phyloP scores from a whole-genome alignment of 2,329 filamentous ascomycete genomes.

The Neofusicoccum sp. region DNA sequence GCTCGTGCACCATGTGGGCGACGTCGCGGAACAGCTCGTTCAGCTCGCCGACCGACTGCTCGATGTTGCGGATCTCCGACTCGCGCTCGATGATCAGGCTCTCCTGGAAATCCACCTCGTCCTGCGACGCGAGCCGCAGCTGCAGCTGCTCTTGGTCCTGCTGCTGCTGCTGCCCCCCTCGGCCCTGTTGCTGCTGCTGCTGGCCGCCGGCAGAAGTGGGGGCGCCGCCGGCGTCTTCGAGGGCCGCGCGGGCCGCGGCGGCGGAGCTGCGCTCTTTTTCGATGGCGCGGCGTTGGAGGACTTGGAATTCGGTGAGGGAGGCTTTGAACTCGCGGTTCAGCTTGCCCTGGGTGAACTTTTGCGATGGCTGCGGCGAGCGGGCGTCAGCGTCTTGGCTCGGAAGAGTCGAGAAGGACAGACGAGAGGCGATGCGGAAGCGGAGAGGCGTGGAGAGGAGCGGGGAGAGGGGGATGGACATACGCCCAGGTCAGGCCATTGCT shows the following conservation, averaged over 20 bases:
- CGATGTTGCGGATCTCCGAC: constrained; percentile 95
- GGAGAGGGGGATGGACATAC: constrained; percentile 56
- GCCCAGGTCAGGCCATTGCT: constrained; percentile 71
- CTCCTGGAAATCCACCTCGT: constrained; percentile 97
- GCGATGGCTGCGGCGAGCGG: constrained; percentile 68
- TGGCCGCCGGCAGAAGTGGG: constrained; percentile 50
- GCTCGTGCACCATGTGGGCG: constrained; percentile 94
- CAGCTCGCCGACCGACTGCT: constrained; percentile 91
- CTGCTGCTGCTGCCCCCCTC: constrained; percentile 45
- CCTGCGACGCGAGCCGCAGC: constrained; percentile 80
- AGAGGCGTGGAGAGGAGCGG: not conserved
- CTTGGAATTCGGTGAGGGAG: constrained; percentile 87
- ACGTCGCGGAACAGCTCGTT: constrained; percentile 98
- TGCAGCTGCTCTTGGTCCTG: constrained; percentile 63
- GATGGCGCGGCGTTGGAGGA: constrained; percentile 83
- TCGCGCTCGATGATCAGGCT: constrained; percentile 94
- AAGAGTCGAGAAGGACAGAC: not conserved
- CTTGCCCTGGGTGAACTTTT: constrained; percentile 96
- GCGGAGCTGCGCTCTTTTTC: constrained; percentile 92
- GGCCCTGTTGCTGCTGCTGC: no score
- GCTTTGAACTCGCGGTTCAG: constrained; percentile 91
- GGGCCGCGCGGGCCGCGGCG: constrained; percentile 76
- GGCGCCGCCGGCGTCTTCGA: constrained; percentile 55
- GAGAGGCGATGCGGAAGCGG: not conserved
- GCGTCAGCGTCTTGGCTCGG: not conserved